Base-by-base conservation (phyloP, 768 basidiomycete genomes). In the Neoboletus magnificus region DNA sequence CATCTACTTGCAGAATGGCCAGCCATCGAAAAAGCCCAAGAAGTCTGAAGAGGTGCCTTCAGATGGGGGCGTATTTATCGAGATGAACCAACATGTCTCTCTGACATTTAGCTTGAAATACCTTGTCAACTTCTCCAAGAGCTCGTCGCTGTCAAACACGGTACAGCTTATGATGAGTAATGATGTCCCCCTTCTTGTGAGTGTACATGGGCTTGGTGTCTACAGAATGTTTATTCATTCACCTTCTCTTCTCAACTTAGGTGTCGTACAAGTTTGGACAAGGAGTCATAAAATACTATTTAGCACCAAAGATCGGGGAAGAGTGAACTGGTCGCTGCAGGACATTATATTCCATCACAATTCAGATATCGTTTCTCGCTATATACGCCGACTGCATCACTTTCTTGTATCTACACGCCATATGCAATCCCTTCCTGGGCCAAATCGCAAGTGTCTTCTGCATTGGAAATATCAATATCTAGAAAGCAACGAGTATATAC, bases 71-170 rank as follows among this genome's bases (percentile, higher is more conserved):
- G 87, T 96, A 46, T 71, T 75, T 58, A 89, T 97, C 67, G 84
- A 90, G 73, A 89, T 97, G 82, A 91, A 93, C 67, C 86, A 89
- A 69, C 85, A 91, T 59, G 96, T 99, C 58, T 82, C 85, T 41
- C 79, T 98, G 47, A 98, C 94, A 1, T 98, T 98, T 78, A 93
- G 91, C 32, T 78, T 98, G 64, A 98, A 98, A 73, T 99, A 98
- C 74, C 86, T 98, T 29, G 87, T 91, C 71, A 98, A 97, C 76
- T 98, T 99, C 66, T 84, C 93, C 50, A 98, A 97, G 80, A 91
- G 89, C 59, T 76, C 89, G 2, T 79, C 85, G 30, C 75, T 99
- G 37, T 81, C 84, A 15, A 78, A 76, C 59, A 81, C 77, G 27
- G 93, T 95, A 35, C 82, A 85, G 66, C 80, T 97, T 23, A 88